Conservation (phyloP, 331 rosid species). For the Ulmus americana region DNA sequence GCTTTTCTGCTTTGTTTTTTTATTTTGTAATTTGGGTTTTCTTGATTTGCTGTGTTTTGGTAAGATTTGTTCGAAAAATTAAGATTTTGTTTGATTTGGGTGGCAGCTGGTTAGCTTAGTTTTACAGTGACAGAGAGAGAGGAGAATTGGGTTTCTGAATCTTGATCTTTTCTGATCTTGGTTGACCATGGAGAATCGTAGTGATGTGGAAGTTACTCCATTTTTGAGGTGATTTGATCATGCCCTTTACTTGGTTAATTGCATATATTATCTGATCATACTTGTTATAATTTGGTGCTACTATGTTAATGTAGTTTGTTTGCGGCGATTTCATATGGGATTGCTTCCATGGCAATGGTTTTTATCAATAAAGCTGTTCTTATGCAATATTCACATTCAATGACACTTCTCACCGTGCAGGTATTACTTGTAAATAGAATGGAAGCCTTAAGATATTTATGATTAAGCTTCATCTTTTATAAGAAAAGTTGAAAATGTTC, state of each 20-base stretch:
- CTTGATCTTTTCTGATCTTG: constrained; percentile 14
- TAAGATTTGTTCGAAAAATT: background rate
- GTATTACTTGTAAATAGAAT: constrained; percentile 22
- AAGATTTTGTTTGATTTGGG: constrained; percentile 4
- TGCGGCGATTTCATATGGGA: constrained; percentile 83
- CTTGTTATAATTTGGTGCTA: constrained; percentile 4
- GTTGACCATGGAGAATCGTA: constrained; percentile 51
- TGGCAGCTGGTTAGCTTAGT: constrained; percentile 4
- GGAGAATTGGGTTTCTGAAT: constrained; percentile 8
- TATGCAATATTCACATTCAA: constrained; percentile 73
- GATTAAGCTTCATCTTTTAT: background rate
- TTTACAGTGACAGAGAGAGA: background rate
- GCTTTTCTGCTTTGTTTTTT: background rate
- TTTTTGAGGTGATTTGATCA: constrained; percentile 37
- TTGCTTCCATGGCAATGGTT: constrained; percentile 94
- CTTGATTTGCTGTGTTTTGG: constrained; percentile 17
- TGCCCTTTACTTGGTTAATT: constrained; percentile 8
- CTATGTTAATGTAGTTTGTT: constrained; percentile 46
- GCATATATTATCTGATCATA: background rate
- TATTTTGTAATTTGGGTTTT: constrained; percentile 13
- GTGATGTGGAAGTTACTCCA: constrained; percentile 39
- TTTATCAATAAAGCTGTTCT: constrained; percentile 91
- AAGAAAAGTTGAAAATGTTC: constrained; percentile 2
- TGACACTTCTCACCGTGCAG: constrained; percentile 96
- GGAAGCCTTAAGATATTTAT: background rate